Conservation (phyloP, 805 yeast genomes). For the Metschnikowia baotianmanensis region DNA sequence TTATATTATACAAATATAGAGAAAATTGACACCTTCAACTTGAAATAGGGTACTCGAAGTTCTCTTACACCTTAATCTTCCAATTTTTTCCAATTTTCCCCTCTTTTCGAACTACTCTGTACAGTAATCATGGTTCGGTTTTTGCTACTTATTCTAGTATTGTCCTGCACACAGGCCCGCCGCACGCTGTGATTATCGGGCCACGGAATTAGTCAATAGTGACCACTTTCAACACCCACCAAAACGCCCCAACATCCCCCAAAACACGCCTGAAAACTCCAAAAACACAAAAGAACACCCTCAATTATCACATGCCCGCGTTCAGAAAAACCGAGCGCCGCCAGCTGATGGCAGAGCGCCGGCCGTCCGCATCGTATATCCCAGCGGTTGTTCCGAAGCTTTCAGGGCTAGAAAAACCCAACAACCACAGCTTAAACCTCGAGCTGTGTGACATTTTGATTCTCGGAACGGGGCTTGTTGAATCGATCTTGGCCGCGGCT, state of each 20-base stretch:
- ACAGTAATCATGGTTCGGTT: no score
- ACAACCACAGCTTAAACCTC: constrained; percentile 60
- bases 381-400: constrained; percentile 61
- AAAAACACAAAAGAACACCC: background rate
- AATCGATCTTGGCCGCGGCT: constrained; percentile 88
- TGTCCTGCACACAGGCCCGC: no score
- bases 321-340: constrained; percentile 44
- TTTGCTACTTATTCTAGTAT: no score
- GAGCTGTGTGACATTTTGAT: constrained; percentile 78
- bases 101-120: no score
- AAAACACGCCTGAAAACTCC: background rate
- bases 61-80: no score
- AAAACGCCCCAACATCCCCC: background rate
- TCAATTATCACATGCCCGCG: constrained; percentile 16
- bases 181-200: no score
- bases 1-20: no score
- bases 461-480: constrained; percentile 89
- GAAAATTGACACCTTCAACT: no score
- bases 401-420: constrained; percentile 77
- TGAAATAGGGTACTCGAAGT: no score
- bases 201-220: no score
- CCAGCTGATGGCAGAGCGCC: constrained; percentile 66
- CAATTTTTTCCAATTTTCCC: no score
- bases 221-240: no score
- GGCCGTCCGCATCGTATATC: constrained; percentile 49